Evolutionary conservation across 345 rosid genomes (phyloP).

Genomic region (Salix udensis): DNA sequence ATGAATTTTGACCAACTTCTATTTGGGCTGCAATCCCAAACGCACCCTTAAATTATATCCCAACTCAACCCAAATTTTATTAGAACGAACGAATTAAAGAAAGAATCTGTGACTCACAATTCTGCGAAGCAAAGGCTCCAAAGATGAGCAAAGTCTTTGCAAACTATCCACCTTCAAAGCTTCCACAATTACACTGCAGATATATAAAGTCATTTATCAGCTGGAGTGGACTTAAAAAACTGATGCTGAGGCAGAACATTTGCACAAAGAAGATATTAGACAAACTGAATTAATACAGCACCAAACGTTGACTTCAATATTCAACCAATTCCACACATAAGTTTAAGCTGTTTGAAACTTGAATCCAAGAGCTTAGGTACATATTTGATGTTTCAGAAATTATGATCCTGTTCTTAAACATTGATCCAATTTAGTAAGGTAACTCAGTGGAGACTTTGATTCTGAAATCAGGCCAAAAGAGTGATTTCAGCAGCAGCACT

Average conservation of each 20-base stretch:
- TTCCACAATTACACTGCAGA: slow-evolving; percentile 84
- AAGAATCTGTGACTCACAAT: slow-evolving; percentile 51
- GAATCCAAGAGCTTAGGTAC: background rate
- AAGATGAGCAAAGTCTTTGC: slow-evolving; percentile 83
- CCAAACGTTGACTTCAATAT: background rate
- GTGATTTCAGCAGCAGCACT: background rate
- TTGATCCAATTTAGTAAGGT: background rate
- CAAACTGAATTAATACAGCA: slow-evolving; percentile 1
- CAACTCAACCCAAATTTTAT: background rate
- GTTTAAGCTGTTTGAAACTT: background rate
- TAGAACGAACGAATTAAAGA: background rate
- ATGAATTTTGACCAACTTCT: no score
- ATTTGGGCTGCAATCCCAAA: no score
- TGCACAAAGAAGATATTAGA: background rate
- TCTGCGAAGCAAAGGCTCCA: slow-evolving; percentile 93
- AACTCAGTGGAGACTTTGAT: background rate
- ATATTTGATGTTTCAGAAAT: background rate
- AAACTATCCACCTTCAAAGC: slow-evolving; percentile 91
- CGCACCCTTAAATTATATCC: background rate
- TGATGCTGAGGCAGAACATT: background rate
- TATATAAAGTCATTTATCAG: slow-evolving; percentile 16
- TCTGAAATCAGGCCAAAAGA: background rate
- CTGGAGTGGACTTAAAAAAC: slow-evolving; percentile 11
- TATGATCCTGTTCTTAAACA: background rate
- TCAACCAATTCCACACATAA: background rate